Percentiles rank a stretch among this genome's conserved stretches.
Conservation (phyloP, 208 protist species). For the Polymyxa betae region DNA sequence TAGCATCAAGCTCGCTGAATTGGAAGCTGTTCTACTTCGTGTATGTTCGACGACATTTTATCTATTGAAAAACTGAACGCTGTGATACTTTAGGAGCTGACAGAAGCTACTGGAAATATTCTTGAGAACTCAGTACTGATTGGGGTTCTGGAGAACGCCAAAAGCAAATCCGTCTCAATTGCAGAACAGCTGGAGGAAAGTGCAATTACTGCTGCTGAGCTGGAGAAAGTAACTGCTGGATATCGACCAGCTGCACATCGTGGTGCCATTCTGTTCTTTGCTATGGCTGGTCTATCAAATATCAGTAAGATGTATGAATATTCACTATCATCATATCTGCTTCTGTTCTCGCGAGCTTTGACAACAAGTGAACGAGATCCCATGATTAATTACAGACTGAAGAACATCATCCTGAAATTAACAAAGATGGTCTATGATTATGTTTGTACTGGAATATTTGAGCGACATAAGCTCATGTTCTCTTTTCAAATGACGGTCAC, state of each 20-base stretch:
- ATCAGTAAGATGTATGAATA: slow-evolving; percentile 99
- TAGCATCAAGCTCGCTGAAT: slow-evolving; percentile 90
- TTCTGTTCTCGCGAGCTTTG: slow-evolving; percentile 94
- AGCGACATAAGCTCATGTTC: slow-evolving; percentile 96
- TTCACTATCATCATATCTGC: slow-evolving; percentile 94
- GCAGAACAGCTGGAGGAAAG: slow-evolving; percentile 90
- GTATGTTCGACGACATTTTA: neutral
- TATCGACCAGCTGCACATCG: slow-evolving; percentile 93
- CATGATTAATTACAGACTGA: slow-evolving; percentile 87
- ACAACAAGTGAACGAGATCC: slow-evolving; percentile 81
- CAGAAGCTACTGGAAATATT: slow-evolving; percentile 92
- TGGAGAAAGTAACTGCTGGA: slow-evolving; percentile 86
- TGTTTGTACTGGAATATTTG: slow-evolving; percentile 96
- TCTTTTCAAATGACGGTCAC: slow-evolving; percentile 94
- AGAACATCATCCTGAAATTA: slow-evolving; percentile 93
- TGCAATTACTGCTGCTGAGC: slow-evolving; percentile 88
- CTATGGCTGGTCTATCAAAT: slow-evolving; percentile 88
- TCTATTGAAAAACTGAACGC: neutral
- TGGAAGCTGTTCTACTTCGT: slow-evolving; percentile 95
- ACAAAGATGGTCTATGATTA: slow-evolving; percentile 96
- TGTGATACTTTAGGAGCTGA: slow-evolving; percentile 79
- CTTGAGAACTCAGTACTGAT: slow-evolving; percentile 98
- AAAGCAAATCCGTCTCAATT: slow-evolving; percentile 93
- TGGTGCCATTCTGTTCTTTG: slow-evolving; percentile 96
- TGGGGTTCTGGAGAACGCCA: slow-evolving; percentile 94